Conservation (phyloP, 164 flowering plant species). For the Nymphaea colorata region DNA sequence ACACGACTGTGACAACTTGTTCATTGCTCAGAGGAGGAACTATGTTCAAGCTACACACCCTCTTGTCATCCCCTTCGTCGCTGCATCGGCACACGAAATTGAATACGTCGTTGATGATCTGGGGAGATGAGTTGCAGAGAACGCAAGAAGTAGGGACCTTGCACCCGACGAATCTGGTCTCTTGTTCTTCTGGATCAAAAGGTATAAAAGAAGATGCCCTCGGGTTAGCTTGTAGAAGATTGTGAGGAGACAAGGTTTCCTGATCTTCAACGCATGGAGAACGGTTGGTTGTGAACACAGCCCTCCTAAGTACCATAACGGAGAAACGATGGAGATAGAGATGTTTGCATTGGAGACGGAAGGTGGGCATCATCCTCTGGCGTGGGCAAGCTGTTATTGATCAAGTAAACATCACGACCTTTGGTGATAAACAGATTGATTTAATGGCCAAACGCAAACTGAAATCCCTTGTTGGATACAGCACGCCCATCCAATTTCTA, state of each 20-base stretch:
- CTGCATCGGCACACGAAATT: neutral
- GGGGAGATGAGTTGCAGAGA: neutral
- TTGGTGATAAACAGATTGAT: too few relatives aligned
- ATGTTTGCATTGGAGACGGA: neutral
- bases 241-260: too few relatives aligned
- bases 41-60: slow-evolving; percentile 22
- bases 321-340: neutral
- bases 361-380: neutral
- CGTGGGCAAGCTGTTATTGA: too few relatives aligned
- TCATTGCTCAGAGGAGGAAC: slow-evolving; percentile 47
- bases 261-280: neutral
- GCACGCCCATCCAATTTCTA: too few relatives aligned
- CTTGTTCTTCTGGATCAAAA: neutral
- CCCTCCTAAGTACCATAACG: neutral
- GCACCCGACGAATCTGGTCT: neutral
- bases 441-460: too few relatives aligned
- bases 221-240: neutral
- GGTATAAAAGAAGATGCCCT: neutral
- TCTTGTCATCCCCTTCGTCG: slow-evolving; percentile 10
- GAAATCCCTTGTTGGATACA: too few relatives aligned
- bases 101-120: neutral
- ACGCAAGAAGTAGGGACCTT: neutral
- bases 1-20: slow-evolving; percentile 55
- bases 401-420: too few relatives aligned
- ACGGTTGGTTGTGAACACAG: neutral